A percentile compares a stretch with the other conserved stretches of the same genome.
Conservation (phyloP, 2,329 filamentous ascomycete genomes). For the Stenocarpella maydis region DNA sequence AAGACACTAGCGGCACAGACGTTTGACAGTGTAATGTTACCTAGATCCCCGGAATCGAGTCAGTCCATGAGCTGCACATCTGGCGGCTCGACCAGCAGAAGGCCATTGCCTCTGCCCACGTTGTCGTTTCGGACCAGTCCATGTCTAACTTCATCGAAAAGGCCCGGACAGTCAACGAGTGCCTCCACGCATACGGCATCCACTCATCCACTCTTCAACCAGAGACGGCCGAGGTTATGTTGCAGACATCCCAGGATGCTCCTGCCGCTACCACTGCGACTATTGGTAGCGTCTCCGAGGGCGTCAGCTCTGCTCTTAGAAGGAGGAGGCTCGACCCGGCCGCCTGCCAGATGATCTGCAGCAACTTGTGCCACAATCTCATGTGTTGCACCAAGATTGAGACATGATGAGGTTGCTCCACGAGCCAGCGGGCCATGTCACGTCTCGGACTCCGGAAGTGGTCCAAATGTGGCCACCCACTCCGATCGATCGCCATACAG, state of each 20-base stretch:
- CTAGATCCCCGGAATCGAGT: conserved; percentile 70
- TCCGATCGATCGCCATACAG: neutral
- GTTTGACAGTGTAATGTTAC: neutral
- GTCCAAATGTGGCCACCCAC: neutral
- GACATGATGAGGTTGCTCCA: conserved; percentile 1
- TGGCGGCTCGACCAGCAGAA: conserved; percentile 78
- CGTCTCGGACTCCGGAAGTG: neutral
- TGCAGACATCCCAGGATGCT: neutral
- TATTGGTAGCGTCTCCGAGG: conserved; percentile 27
- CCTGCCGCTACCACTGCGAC: conserved; percentile 20
- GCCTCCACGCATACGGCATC: conserved; percentile 77
- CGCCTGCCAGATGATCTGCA: conserved; percentile 61
- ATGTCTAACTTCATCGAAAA: conserved; percentile 66
- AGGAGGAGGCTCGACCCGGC: conserved; percentile 41
- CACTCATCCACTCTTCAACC: conserved; percentile 77
- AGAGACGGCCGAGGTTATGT: conserved; percentile 52
- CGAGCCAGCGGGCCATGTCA: too few species aligned
- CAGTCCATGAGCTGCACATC: conserved; percentile 76
- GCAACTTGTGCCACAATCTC: conserved; percentile 58
- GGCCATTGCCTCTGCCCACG: conserved; percentile 73
- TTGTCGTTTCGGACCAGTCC: conserved; percentile 67
- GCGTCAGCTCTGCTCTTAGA: conserved; percentile 35
- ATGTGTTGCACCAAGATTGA: conserved; percentile 55
- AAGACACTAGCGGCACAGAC: too few species aligned
- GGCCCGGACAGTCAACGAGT: conserved; percentile 70